phyloP scores from a whole-genome alignment of 805 yeast species.

The Scheffersomyces stipitis region DNA sequence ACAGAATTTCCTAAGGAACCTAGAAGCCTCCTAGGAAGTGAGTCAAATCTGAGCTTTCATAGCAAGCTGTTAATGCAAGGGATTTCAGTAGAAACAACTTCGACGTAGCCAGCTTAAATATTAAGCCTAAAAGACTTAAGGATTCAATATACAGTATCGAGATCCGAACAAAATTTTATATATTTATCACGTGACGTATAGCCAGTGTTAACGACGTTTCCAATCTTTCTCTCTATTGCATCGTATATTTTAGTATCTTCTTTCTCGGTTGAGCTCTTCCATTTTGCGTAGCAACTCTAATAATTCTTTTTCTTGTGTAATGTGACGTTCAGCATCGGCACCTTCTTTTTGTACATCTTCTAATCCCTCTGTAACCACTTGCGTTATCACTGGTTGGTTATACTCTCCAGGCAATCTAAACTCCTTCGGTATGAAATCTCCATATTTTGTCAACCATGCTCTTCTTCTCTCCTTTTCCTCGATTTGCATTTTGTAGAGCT shows the following conservation, averaged over 20 bases:
- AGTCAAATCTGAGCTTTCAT: too few relatives aligned
- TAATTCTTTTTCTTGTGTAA: slow-evolving; percentile 21
- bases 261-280: not conserved
- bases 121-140: too few relatives aligned
- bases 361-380: slow-evolving; percentile 43
- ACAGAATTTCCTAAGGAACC: too few relatives aligned
- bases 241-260: not conserved
- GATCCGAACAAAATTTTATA: too few relatives aligned
- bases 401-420: slow-evolving; percentile 38
- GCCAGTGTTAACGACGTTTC: too few relatives aligned
- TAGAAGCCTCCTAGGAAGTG: too few relatives aligned
- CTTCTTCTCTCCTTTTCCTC: slow-evolving; percentile 35
- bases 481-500: slow-evolving; percentile 27
- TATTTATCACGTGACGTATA: too few relatives aligned
- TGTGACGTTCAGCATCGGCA: slow-evolving; percentile 5
- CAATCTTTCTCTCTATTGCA: not conserved
- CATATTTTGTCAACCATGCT: slow-evolving; percentile 38
- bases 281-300: slow-evolving; percentile 16
- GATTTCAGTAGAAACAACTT: too few relatives aligned
- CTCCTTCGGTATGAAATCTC: slow-evolving; percentile 41
- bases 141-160: too few relatives aligned
- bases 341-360: slow-evolving; percentile 19
- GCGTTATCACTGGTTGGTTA: slow-evolving; percentile 37
- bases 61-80: too few relatives aligned
- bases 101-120: too few relatives aligned